Conservation (phyloP, 805 yeast species). For the Lipomyces sp. region DNA sequence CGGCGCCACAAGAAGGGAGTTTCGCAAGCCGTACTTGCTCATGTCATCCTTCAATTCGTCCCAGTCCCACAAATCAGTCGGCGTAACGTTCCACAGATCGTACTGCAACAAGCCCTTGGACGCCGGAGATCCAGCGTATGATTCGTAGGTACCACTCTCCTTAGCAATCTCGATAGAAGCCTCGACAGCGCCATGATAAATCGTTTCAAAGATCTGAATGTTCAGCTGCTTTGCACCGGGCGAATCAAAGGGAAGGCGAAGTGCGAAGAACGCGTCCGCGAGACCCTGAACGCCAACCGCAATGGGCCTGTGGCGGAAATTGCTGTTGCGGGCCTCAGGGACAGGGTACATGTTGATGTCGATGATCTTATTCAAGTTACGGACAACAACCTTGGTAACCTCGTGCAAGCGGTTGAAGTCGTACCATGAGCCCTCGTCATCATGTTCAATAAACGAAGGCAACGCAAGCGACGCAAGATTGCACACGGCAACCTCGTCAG, state of each 20-base stretch:
- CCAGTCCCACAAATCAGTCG: constrained; percentile 89
- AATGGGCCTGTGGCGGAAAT: constrained; percentile 82
- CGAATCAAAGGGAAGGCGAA: constrained; percentile 85
- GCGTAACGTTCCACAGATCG: constrained; percentile 81
- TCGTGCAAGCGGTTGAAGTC: constrained; percentile 73
- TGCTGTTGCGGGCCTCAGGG: constrained; percentile 67
- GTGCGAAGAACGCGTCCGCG: constrained; percentile 79
- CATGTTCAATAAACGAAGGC: constrained; percentile 64
- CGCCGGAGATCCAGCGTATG: constrained; percentile 84
- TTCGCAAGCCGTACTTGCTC: constrained; percentile 66
- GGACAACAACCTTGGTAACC: constrained; percentile 71
- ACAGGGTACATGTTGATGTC: constrained; percentile 86
- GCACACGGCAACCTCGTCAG: constrained; percentile 94
- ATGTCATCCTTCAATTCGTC: constrained; percentile 59
- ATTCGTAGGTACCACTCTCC: constrained; percentile 63
- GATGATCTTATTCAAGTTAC: constrained; percentile 76
- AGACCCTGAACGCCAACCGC: constrained; percentile 99
- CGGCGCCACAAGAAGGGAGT: constrained; percentile 85
- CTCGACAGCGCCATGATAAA: constrained; percentile 90
- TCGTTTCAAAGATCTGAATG: constrained; percentile 87
- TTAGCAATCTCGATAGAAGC: constrained; percentile 78
- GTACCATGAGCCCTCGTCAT: constrained; percentile 51
- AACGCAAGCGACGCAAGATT: constrained; percentile 88
- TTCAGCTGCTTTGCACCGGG: constrained; percentile 71
- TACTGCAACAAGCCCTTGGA: constrained; percentile 80